Percentiles rank a stretch among this genome's conserved stretches.
phyloP scores from a whole-genome alignment of 2,329 filamentous ascomycete genomes.

The Tricladium varicosporioides region DNA sequence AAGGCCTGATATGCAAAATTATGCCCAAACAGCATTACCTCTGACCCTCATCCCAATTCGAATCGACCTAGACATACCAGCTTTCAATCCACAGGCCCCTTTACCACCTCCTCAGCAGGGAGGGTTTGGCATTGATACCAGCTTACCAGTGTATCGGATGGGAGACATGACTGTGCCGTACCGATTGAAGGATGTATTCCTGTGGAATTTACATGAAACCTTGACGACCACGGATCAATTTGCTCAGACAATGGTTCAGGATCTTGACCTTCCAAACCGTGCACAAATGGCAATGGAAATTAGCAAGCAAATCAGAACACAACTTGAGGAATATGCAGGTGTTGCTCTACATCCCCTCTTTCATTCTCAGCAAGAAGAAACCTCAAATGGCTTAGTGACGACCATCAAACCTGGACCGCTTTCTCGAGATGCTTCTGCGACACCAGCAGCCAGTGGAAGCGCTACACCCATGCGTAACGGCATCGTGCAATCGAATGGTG shows the following conservation, averaged over 20 bases:
- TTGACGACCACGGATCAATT: conserved; percentile 95
- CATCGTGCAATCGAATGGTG: conserved; percentile 38
- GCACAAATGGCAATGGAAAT: conserved; percentile 72
- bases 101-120: conserved; percentile 62
- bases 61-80: conserved; percentile 88
- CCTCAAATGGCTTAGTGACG: conserved; percentile 34
- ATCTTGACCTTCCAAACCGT: conserved; percentile 84
- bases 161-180: conserved; percentile 81
- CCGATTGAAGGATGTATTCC: conserved; percentile 88
- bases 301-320: conserved; percentile 89
- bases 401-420: conserved; percentile 28
- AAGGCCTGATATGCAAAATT: conserved; percentile 59
- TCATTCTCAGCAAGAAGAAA: conserved; percentile 51
- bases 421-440: conserved; percentile 41
- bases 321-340: conserved; percentile 93
- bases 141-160: conserved; percentile 73
- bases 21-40: conserved; percentile 71
- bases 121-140: conserved; percentile 62
- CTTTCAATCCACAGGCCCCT: conserved; percentile 66
- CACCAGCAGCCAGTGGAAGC: conserved; percentile 47
- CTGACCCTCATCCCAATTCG: conserved; percentile 92
- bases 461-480: conserved; percentile 57
- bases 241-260: conserved; percentile 84
- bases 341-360: conserved; percentile 93
- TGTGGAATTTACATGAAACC: conserved; percentile 97